A percentile compares a stretch with the other conserved stretches of the same genome.
Conservation (phyloP, 2,329 filamentous ascomycete genomes). For the Apiospora arundinis region DNA sequence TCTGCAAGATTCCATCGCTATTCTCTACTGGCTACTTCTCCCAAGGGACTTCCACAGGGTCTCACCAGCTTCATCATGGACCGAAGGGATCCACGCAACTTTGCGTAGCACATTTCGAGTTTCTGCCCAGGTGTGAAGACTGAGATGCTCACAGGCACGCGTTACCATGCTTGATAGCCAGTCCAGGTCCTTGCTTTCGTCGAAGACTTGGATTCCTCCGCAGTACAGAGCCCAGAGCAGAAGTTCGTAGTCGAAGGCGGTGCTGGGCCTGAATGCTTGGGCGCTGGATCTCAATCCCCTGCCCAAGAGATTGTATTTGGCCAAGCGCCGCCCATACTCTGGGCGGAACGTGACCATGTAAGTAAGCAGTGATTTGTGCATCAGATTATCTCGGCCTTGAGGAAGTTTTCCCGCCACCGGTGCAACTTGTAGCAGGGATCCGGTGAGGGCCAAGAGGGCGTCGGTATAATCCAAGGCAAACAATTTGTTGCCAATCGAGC, state of each 20-base stretch:
- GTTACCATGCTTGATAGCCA: background rate
- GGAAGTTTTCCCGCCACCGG: background rate
- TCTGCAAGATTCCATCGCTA: too few species aligned
- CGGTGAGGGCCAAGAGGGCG: background rate
- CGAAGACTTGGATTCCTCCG: background rate
- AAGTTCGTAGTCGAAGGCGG: background rate
- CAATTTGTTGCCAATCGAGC: background rate
- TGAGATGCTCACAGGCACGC: background rate
- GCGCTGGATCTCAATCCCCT: background rate
- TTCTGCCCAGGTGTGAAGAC: background rate
- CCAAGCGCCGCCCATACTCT: background rate
- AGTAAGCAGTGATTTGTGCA: background rate
- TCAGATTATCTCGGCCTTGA: background rate
- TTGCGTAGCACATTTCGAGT: background rate
- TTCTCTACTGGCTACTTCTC: too few species aligned
- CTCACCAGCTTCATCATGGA: background rate
- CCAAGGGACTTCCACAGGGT: background rate
- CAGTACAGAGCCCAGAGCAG: background rate
- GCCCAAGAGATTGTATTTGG: background rate
- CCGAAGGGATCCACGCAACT: background rate
- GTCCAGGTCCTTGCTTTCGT: background rate
- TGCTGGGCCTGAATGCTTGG: background rate
- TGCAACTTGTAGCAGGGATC: background rate
- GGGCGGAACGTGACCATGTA: background rate
- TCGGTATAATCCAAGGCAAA: conserved; percentile 7